These are phyloP conservation scores for Talaromyces adpressus DNA, from an alignment of 495 filamentous ascomycete species.

Conservation along the genomic window DNA sequence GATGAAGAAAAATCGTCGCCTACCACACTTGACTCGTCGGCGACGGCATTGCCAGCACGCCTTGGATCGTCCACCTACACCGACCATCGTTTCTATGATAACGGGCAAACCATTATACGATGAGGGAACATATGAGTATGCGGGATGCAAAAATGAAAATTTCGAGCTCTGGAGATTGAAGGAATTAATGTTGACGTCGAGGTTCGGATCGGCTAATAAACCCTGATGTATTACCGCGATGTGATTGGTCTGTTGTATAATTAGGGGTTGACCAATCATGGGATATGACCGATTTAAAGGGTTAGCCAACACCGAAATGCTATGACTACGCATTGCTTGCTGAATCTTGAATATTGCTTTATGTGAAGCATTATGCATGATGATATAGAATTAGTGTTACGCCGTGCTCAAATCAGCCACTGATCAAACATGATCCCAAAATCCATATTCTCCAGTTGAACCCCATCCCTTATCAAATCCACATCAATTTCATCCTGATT, in stretches of 20 bases:
- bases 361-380: no score
- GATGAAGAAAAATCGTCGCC: not conserved
- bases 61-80: slow-evolving; percentile 6
- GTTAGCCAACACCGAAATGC: no score
- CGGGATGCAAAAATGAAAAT: not conserved
- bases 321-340: no score
- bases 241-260: not conserved
- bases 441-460: slow-evolving; percentile 21
- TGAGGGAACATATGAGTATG: not conserved
- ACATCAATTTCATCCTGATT: slow-evolving; percentile 13
- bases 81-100: not conserved
- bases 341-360: no score
- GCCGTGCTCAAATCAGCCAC: slow-evolving; percentile 19
- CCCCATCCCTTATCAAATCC: slow-evolving; percentile 16
- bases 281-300: no score
- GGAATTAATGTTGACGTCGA: not conserved
- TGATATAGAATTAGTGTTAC: no score
- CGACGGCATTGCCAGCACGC: slow-evolving; percentile 5
- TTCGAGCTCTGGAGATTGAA: not conserved
- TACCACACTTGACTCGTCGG: slow-evolving; percentile 9
- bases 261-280: no score
- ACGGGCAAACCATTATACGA: no score
- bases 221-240: not conserved
- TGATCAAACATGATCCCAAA: slow-evolving; percentile 23
- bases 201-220: not conserved